Conservation (phyloP, 2,329 filamentous ascomycete genomes). For the Beauveria medogensis region DNA sequence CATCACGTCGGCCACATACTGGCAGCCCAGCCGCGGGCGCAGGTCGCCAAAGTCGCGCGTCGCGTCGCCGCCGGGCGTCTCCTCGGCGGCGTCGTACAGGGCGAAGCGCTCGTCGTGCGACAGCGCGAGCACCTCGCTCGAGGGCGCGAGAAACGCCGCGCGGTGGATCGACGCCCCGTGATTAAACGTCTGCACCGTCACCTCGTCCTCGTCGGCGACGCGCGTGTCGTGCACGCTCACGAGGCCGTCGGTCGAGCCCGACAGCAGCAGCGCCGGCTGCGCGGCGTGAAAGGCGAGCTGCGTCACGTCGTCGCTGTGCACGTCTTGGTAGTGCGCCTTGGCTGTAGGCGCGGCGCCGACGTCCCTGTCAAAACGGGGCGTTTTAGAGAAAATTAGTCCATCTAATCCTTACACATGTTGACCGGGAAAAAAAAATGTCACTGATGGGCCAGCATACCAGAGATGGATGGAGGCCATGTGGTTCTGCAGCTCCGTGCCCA, state of each 20-base stretch:
- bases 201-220: constrained; percentile 67
- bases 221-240: constrained; percentile 69
- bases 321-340: constrained; percentile 50
- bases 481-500: constrained; percentile 64
- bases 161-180: constrained; percentile 67
- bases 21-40: constrained; percentile 55
- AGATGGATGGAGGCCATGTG: constrained; percentile 53
- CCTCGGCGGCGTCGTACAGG: constrained; percentile 61
- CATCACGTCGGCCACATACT: constrained; percentile 64
- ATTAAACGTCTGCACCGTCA: constrained; percentile 70
- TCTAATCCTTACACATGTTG: background rate
- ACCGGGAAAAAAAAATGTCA: too few relatives aligned
- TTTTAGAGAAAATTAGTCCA: background rate
- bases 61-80: constrained; percentile 50
- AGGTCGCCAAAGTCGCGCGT: constrained; percentile 59
- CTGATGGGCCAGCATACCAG: constrained; percentile 36
- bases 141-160: constrained; percentile 57
- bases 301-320: constrained; percentile 62
- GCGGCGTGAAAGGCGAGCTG: constrained; percentile 51
- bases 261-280: constrained; percentile 55
- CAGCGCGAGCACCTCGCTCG: constrained; percentile 59
- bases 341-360: constrained; percentile 40
- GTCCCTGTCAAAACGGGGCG: constrained; percentile 38
- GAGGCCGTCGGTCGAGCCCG: constrained; percentile 72
- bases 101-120: constrained; percentile 74